These are phyloP conservation scores for Aspergillus pseudotamarii DNA, from an alignment of 2,329 filamentous ascomycete species.

Conservation along the genomic window DNA sequence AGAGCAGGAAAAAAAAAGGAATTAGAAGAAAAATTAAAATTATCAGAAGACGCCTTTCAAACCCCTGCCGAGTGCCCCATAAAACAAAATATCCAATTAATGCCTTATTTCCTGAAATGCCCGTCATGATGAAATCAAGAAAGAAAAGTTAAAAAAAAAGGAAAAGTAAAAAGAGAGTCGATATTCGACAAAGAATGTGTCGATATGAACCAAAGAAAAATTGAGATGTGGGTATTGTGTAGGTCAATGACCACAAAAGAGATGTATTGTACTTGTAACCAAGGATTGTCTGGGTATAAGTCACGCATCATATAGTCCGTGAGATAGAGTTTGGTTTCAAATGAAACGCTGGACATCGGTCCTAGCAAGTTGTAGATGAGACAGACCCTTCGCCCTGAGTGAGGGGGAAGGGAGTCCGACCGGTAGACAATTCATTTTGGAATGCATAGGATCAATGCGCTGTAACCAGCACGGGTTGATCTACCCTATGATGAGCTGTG, in stretches of 20 bases:
- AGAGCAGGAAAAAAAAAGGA: constrained; percentile 3
- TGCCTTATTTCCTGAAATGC: constrained; percentile 5
- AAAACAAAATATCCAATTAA: constrained; percentile 19
- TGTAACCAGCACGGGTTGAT: constrained; percentile 5
- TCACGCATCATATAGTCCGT: background rate
- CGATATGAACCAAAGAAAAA: constrained; percentile 4
- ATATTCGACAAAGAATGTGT: constrained; percentile 11
- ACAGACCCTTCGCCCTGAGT: background rate
- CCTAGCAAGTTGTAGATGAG: background rate
- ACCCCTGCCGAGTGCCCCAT: constrained; percentile 16
- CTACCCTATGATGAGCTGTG: constrained; percentile 4
- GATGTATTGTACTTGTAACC: background rate
- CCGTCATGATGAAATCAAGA: constrained; percentile 4
- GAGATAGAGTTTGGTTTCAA: background rate
- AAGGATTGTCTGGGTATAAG: background rate
- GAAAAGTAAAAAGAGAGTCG: background rate
- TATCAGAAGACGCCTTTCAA: constrained; percentile 17
- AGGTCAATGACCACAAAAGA: constrained; percentile 3
- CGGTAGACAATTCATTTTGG: constrained; percentile 7
- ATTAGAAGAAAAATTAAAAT: constrained; percentile 15
- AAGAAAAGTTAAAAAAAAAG: background rate
- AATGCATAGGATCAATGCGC: constrained; percentile 8
- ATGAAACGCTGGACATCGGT: background rate
- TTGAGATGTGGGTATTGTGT: background rate
- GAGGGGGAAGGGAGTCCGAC: background rate